phyloP scores from a whole-genome alignment of 176 grass and related monocot species.

The Poa annua region DNA sequence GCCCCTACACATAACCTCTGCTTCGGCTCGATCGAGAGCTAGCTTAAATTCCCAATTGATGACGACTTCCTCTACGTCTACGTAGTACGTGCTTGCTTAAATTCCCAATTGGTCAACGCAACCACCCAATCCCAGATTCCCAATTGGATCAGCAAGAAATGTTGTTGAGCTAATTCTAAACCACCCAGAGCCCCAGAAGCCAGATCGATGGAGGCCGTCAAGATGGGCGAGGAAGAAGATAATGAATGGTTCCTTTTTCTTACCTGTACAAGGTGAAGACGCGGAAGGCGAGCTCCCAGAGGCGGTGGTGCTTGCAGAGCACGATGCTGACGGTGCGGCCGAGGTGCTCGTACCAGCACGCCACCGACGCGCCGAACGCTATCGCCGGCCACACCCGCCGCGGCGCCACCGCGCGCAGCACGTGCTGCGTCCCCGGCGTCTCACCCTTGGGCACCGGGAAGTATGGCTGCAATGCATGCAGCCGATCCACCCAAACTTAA shows the following conservation, averaged over 20 bases:
- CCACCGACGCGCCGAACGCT: constrained; percentile 79
- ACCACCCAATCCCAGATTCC: not conserved
- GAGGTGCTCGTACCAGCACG: constrained; percentile 98
- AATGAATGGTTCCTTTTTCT: not conserved
- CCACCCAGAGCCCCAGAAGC: too few species aligned
- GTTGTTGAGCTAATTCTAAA: constrained; percentile 42
- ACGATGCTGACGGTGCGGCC: constrained; percentile 80
- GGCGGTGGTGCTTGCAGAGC: constrained; percentile 90
- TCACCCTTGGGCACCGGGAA: constrained; percentile 81
- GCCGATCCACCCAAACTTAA: not conserved
- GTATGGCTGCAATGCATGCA: constrained; percentile 52
- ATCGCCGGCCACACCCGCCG: constrained; percentile 86
- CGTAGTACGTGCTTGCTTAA: not conserved
- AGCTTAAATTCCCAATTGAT: not conserved
- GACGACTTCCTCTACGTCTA: not conserved
- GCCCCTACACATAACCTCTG: not conserved
- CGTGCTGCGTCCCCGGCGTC: constrained; percentile 64
- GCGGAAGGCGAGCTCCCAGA: constrained; percentile 82
- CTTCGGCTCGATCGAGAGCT: constrained; percentile 5
- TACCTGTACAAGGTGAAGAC: constrained; percentile 91
- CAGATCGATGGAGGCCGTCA: too few species aligned
- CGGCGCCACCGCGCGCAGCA: constrained; percentile 83
- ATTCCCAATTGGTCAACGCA: constrained; percentile 15
- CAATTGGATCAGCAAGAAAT: not conserved
- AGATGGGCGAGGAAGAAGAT: not conserved